Base-by-base conservation (phyloP, 305 asterid genomes). In the Rubia peregrina region DNA sequence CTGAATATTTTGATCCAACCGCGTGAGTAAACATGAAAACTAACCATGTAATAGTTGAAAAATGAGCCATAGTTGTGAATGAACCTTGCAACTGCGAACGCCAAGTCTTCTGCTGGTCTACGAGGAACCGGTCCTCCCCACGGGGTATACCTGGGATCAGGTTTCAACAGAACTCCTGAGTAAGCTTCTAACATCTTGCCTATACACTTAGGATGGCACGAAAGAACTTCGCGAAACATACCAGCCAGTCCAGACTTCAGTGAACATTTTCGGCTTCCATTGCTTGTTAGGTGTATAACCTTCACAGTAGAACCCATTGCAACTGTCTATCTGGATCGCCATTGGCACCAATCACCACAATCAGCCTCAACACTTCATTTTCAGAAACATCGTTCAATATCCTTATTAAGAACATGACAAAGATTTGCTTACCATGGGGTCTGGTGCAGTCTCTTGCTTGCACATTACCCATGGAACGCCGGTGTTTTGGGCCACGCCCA, bases 391-490 rank as follows among this genome's bases (percentile, higher is more conserved):
- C 55, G 17, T 13, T 14, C 55, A 19, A 48, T 48, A 13, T 7
- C 5, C n/a, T 19, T 8, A 55, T 55, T 4, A 17, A 17, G 61
- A 55, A 55, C 26, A 55, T 4, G 2, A 64, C 44, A 2, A 36
- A 68, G 26, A 38, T n/a, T 66, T 59, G 49, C 75, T 76, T 78
- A 93, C 98, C 40, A 91, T 86, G 96, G 63, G 63, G 7, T 57
- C 63, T 24, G 63, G 63, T 68, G 95, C 97, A 41, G 86, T 85
- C 19, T 86, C 87, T 83, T 92, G 96, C 67, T 92, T 90, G 81
- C 98, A 93, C 98, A 93, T 93, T 55, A 91, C 81, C 98, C 98
- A 93, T 19, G 98, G 98, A 55, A 91, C 96, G n/a, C 95, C 97
- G 41, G 93, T 88, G 21, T 85, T 42, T 49, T 83, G 89, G 33